These are phyloP conservation scores for Melastoma malabathricum DNA, from an alignment of 345 rosid species.

Conservation along the genomic window DNA sequence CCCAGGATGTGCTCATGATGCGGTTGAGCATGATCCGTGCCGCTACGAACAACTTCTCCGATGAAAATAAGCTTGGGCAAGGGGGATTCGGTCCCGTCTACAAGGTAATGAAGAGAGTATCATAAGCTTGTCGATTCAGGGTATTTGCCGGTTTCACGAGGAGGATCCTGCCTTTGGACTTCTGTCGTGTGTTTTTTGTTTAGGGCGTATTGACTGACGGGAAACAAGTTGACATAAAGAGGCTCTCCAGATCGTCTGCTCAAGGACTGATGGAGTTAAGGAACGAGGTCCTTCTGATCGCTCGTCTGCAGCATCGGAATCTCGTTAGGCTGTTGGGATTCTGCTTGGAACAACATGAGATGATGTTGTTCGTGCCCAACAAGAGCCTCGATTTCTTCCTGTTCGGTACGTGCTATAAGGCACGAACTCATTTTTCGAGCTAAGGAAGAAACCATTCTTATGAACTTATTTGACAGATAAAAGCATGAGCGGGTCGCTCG, in stretches of 20 bases:
- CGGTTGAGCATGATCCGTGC: too few relatives aligned
- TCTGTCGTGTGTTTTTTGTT: background rate
- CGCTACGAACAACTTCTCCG: too few relatives aligned
- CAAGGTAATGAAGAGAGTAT: too few relatives aligned
- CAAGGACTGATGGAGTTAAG: slow-evolving; percentile 16
- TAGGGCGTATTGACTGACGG: slow-evolving; percentile 12
- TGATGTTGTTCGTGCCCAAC: too few relatives aligned
- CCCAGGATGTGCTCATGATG: background rate
- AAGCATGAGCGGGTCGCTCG: background rate
- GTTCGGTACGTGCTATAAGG: background rate
- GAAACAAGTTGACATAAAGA: slow-evolving; percentile 16
- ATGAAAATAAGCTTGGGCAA: too few relatives aligned
- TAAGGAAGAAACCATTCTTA: background rate
- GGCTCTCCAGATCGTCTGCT: slow-evolving; percentile 15
- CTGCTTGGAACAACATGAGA: too few relatives aligned
- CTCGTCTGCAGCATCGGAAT: slow-evolving; percentile 15
- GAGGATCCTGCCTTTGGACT: background rate
- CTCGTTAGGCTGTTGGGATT: slow-evolving; percentile 13
- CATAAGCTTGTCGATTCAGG: slow-evolving; percentile 4
- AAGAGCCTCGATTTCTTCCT: background rate
- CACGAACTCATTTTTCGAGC: background rate
- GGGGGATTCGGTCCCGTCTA: too few relatives aligned
- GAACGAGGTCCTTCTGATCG: slow-evolving; percentile 13
- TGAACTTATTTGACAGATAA: slow-evolving; percentile 2
- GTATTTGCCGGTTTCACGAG: background rate